Evolutionary conservation across 805 yeast species (phyloP).

Genomic region (Saturnispora silvae): DNA sequence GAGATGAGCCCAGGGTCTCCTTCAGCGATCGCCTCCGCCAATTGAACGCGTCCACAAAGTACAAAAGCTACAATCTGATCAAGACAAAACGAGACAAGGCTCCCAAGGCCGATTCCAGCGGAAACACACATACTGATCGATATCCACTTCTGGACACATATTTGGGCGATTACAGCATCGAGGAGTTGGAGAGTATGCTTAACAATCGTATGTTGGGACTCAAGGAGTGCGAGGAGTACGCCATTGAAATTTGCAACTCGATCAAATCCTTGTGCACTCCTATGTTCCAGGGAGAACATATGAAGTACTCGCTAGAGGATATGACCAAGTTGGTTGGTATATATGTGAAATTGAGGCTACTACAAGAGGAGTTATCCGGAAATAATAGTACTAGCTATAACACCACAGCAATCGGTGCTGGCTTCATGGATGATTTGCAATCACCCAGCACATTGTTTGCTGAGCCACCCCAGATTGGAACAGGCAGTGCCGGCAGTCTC

Average conservation of each 20-base stretch:
- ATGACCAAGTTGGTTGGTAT: constrained; percentile 36
- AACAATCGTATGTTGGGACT: constrained; percentile 19
- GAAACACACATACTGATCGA: not conserved
- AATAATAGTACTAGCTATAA: not conserved
- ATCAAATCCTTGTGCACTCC: constrained; percentile 34
- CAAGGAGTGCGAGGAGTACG: constrained; percentile 30
- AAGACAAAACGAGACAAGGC: constrained; percentile 23
- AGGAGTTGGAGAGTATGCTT: constrained; percentile 22
- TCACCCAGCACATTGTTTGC: too few relatives aligned
- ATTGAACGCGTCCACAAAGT: constrained; percentile 16
- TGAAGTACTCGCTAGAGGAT: constrained; percentile 48
- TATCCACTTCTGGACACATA: not conserved
- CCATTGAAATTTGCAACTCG: constrained; percentile 42
- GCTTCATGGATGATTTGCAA: too few relatives aligned
- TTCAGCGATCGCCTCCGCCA: constrained; percentile 11
- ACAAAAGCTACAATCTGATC: constrained; percentile 22
- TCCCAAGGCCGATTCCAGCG: constrained; percentile 7
- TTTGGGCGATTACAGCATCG: constrained; percentile 17
- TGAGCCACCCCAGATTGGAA: not conserved
- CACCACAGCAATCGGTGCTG: too few relatives aligned
- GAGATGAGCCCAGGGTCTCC: constrained; percentile 16
- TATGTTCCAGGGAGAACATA: constrained; percentile 36
- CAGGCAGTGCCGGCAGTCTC: not conserved
- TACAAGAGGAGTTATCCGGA: constrained; percentile 8
- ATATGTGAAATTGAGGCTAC: constrained; percentile 21